Conservation (phyloP, 495 filamentous ascomycete genomes). For the Neurospora sp. region DNA sequence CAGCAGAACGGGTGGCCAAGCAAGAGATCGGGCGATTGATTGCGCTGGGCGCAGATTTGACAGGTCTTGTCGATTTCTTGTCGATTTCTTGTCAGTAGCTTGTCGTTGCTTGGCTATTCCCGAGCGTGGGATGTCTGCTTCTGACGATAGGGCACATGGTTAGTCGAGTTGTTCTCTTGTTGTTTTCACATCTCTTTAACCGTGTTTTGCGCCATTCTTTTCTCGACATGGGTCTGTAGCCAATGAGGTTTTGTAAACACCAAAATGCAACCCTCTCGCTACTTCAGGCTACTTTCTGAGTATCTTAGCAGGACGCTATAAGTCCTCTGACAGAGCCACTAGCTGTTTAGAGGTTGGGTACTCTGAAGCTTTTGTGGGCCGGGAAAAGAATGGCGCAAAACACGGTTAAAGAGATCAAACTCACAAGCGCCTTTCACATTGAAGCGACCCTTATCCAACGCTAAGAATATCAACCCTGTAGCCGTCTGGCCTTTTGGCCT, state of each 20-base stretch:
- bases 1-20: background rate
- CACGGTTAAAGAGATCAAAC: background rate
- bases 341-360: background rate
- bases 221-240: background rate
- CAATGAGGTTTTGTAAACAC: background rate
- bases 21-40: background rate
- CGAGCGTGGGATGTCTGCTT: background rate
- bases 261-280: background rate
- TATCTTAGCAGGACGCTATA: background rate
- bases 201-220: too few species aligned
- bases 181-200: background rate
- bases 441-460: background rate
- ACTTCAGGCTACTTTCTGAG: background rate
- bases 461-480: background rate
- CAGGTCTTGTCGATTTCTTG: background rate
- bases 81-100: background rate
- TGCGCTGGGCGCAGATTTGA: background rate
- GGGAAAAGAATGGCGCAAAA: background rate
- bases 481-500: background rate
- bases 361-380: background rate
- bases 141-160: background rate
- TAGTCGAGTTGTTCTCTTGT: background rate
- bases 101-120: background rate
- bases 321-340: background rate
- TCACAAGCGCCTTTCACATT: background rate